Evolutionary conservation across 106 monocot genomes (phyloP).

Genomic region (Posidonia australis): DNA sequence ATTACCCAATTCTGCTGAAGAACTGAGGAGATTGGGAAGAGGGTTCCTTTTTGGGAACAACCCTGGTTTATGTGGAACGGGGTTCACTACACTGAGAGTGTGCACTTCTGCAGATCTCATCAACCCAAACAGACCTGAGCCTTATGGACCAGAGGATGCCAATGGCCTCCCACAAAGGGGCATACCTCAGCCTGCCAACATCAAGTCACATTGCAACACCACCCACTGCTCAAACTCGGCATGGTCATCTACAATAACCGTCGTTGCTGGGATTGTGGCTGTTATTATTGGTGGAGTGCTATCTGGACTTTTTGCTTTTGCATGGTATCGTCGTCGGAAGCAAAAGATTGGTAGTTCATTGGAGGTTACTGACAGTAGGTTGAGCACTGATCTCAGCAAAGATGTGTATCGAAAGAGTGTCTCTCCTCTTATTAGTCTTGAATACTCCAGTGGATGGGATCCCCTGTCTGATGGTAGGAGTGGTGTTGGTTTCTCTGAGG

Average conservation of each 20-base stretch:
- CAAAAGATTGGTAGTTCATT: slow-evolving; percentile 41
- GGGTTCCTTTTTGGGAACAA: slow-evolving; percentile 63
- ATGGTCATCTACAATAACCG: slow-evolving; percentile 23
- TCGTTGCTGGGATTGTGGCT: slow-evolving; percentile 16
- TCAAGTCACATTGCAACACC: slow-evolving; percentile 22
- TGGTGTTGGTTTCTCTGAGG: slow-evolving; percentile 30
- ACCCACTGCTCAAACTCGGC: slow-evolving; percentile 27
- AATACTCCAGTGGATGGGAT: slow-evolving; percentile 73
- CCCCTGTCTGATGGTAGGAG: slow-evolving; percentile 48
- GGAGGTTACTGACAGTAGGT: slow-evolving; percentile 34
- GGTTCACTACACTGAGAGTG: slow-evolving; percentile 33
- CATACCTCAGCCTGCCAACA: slow-evolving; percentile 36
- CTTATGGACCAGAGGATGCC: slow-evolving; percentile 24
- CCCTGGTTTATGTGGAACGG: slow-evolving; percentile 38
- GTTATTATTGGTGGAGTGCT: slow-evolving; percentile 9
- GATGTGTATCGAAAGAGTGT: slow-evolving; percentile 28
- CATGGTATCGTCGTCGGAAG: slow-evolving; percentile 33
- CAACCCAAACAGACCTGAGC: slow-evolving; percentile 45
- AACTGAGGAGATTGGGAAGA: slow-evolving; percentile 36
- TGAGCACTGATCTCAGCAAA: slow-evolving; percentile 47
- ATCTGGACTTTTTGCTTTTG: slow-evolving; percentile 27
- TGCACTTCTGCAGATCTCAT: slow-evolving; percentile 46
- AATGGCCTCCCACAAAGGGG: slow-evolving; percentile 12
- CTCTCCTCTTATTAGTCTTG: slow-evolving; percentile 59
- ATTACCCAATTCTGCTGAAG: slow-evolving; percentile 22